Conservation (phyloP, 169 alveolate genomes). For the Babesia bigemina region DNA sequence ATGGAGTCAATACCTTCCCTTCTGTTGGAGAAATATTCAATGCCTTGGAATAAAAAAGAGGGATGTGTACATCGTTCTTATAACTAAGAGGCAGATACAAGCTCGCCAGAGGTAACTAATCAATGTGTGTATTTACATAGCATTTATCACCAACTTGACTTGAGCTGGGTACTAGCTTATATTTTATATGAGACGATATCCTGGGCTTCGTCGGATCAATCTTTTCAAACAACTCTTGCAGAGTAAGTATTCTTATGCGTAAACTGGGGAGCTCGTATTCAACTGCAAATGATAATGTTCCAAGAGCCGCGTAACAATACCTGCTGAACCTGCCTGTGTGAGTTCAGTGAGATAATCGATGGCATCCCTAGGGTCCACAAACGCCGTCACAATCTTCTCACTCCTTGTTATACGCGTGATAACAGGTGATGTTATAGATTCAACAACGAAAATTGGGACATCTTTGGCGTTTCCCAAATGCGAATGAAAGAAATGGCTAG, state of each 20-base stretch:
- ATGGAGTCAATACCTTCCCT: conserved; percentile 8
- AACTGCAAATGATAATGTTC: background rate
- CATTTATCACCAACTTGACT: conserved; percentile 22
- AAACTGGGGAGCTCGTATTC: background rate
- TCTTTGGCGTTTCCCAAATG: conserved; percentile 14
- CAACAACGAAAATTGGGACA: conserved; percentile 47
- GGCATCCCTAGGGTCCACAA: conserved; percentile 54
- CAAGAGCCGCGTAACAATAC: background rate
- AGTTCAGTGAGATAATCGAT: conserved; percentile 37
- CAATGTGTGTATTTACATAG: background rate
- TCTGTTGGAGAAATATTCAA: background rate
- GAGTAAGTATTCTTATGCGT: conserved; percentile 15
- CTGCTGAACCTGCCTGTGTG: conserved; percentile 7
- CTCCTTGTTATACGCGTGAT: background rate
- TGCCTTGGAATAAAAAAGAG: conserved; percentile 26
- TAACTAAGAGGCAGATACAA: conserved; percentile 23
- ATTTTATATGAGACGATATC: conserved; percentile 13
- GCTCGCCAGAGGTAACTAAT: background rate
- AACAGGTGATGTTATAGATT: conserved; percentile 10
- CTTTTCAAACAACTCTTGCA: conserved; percentile 47
- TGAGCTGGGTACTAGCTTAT: conserved; percentile 45
- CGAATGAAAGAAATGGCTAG: background rate
- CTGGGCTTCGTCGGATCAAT: conserved; percentile 37
- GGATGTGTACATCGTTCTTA: background rate
- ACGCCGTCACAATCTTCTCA: conserved; percentile 20